Evolutionary conservation across 176 grass and related monocot species (phyloP).

Genomic region (Secale cereale): DNA sequence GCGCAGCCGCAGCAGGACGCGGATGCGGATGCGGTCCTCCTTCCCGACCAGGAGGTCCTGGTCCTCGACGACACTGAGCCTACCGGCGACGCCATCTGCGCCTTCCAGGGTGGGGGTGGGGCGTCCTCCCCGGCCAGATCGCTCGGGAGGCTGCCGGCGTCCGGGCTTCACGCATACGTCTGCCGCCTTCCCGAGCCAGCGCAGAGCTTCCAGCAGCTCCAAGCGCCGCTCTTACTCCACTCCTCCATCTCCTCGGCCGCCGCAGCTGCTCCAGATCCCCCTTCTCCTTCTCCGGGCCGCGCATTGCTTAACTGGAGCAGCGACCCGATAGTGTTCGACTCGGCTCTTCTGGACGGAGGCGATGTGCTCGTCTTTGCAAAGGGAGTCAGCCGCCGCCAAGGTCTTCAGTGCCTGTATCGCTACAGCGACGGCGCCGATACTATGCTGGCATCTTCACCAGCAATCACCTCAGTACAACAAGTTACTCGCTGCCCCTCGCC

Average conservation of each 20-base stretch:
- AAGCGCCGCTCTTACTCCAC: neutral
- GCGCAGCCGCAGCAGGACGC: neutral
- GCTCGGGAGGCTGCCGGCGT: neutral
- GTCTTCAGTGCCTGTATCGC: neutral
- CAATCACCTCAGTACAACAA: neutral
- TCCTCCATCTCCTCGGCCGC: neutral
- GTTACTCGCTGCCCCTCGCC: neutral
- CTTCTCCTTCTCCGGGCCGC: neutral
- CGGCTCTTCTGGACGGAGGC: neutral
- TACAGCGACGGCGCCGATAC: neutral
- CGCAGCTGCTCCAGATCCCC: neutral
- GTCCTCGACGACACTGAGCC: neutral
- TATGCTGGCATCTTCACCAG: neutral
- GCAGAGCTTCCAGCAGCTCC: neutral
- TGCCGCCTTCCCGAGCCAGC: neutral
- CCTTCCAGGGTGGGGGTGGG: neutral
- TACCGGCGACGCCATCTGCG: neutral
- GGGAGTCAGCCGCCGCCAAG: neutral
- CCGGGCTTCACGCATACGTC: neutral
- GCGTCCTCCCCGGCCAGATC: neutral
- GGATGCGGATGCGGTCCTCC: neutral
- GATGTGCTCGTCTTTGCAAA: neutral
- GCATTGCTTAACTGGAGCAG: neutral
- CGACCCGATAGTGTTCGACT: neutral
- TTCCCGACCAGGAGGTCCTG: neutral